phyloP scores from a whole-genome alignment of 306 rosid species.

The Astragalus glycyphyllos region DNA sequence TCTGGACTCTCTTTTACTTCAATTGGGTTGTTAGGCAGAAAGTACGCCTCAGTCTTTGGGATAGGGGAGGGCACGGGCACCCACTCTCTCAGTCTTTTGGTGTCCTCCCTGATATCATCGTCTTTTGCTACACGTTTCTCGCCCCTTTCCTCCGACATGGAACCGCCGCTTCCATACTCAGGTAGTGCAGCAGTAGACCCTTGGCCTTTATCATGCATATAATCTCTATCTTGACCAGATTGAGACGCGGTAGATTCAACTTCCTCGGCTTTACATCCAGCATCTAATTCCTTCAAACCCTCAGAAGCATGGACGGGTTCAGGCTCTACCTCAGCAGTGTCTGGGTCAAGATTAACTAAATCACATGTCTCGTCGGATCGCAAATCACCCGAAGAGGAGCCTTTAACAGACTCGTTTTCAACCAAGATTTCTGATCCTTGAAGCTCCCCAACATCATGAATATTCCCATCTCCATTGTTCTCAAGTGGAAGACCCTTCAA shows the following conservation, averaged over 20 bases:
- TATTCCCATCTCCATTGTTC: slow-evolving; percentile 45
- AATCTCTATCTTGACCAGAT: slow-evolving; percentile 55
- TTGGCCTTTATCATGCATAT: slow-evolving; percentile 48
- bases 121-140: slow-evolving; percentile 70
- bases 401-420: slow-evolving; percentile 50
- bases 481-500: slow-evolving; percentile 52
- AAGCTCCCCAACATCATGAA: slow-evolving; percentile 39
- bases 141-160: slow-evolving; percentile 62
- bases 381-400: slow-evolving; percentile 49
- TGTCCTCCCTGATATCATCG: slow-evolving; percentile 57
- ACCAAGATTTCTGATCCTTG: slow-evolving; percentile 45
- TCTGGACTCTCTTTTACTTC: slow-evolving; percentile 53
- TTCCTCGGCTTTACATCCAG: slow-evolving; percentile 51
- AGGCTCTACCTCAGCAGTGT: slow-evolving; percentile 45
- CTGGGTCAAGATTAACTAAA: slow-evolving; percentile 51
- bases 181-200: slow-evolving; percentile 48
- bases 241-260: slow-evolving; percentile 47
- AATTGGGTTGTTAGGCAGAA: slow-evolving; percentile 55
- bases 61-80: slow-evolving; percentile 58
- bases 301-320: slow-evolving; percentile 47
- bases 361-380: slow-evolving; percentile 48
- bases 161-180: slow-evolving; percentile 52
- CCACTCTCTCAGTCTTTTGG: slow-evolving; percentile 70
- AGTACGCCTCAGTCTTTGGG: slow-evolving; percentile 59
- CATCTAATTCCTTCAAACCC: slow-evolving; percentile 51